A percentile compares a stretch with the other conserved stretches of the same genome.
Evolutionary conservation across 768 basidiomycete species (phyloP).

Genomic region (Agaricus subrufescens): DNA sequence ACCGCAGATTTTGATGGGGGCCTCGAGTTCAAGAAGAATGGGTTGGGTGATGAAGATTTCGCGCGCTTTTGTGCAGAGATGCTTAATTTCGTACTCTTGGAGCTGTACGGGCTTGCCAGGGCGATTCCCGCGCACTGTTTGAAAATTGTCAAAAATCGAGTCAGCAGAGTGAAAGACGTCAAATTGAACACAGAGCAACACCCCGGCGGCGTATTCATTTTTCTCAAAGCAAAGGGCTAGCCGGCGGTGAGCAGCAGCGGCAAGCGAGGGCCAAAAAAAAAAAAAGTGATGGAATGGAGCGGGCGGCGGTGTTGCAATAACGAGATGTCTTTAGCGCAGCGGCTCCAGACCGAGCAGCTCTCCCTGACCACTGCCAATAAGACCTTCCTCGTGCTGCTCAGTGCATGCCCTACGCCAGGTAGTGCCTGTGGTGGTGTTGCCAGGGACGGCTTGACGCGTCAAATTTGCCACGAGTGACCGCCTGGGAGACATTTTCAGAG

Average conservation of each 20-base stretch:
- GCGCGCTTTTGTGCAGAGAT: conserved; percentile 95
- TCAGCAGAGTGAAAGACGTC: conserved; percentile 14
- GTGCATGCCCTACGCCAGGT: not conserved
- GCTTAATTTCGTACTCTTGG: conserved; percentile 99
- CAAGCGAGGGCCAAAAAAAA: not conserved
- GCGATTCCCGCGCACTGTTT: conserved; percentile 91
- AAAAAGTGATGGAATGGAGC: not conserved
- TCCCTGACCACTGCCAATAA: too few relatives aligned
- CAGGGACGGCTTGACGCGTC: not conserved
- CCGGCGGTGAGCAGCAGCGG: not conserved
- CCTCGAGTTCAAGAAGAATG: conserved; percentile 95
- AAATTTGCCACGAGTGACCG: not conserved
- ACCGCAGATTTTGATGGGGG: conserved; percentile 99
- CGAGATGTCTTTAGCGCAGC: not conserved
- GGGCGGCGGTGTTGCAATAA: not conserved
- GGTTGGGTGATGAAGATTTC: conserved; percentile 99
- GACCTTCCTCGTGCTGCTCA: too few relatives aligned
- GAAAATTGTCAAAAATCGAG: conserved; percentile 14
- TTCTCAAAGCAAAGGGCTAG: not conserved
- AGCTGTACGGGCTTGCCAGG: conserved; percentile 98
- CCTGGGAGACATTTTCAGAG: not conserved
- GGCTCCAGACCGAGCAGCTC: not conserved
- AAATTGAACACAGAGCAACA: not conserved
- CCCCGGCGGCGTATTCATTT: not conserved
- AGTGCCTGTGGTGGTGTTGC: not conserved